Base-by-base conservation (phyloP, 306 rosid species). In the Fragaria ananassa region DNA sequence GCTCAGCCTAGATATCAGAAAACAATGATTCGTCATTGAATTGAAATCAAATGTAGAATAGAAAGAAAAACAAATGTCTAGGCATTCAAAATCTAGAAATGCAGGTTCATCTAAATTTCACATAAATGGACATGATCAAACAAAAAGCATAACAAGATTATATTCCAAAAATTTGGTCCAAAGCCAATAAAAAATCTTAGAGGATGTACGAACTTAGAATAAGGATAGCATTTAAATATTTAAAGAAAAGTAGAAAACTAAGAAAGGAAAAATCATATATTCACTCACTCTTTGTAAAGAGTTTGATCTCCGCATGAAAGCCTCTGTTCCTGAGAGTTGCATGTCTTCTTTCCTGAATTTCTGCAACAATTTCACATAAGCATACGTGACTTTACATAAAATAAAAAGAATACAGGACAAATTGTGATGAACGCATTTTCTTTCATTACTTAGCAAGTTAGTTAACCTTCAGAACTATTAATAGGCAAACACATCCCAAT, bases 281-380 rank as follows among this genome's bases (percentile, higher is more conserved):
- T 19, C 76, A 89, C 97, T 82, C 88, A 95, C 99, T 77, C 93
- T 87, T 80, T 92, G 97, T 85, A 95, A 87, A 8, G 99, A 95
- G 78, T 58, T 82, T 1, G 97, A 89, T 82, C 99, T 89, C 79
- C 96, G 86, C 97, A 92, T 84, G 81, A 78, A 95, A 62, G 97
- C 97, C 78, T 95, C 99, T 21, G 96, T 88, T 75, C 92, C 97
- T 58, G 97, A 92, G 82, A 95, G 97, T 66, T 92, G 83, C 89
- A 46, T 64, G 68, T 92, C 96, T 79, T 95, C 97, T 83, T 90
- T 92, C 85, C 96, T 87, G 86, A 94, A 94, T 94, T 86, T 91
- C 98, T 94, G 92, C 54, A 73, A 58, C 66, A 79, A 65, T 76
- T 82, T 51, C 76, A 51, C 57, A 72, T 77, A 46, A 83, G 82